phyloP scores from a whole-genome alignment of 1,139 yeast genomes.

The Suhomyces panamericanus region DNA sequence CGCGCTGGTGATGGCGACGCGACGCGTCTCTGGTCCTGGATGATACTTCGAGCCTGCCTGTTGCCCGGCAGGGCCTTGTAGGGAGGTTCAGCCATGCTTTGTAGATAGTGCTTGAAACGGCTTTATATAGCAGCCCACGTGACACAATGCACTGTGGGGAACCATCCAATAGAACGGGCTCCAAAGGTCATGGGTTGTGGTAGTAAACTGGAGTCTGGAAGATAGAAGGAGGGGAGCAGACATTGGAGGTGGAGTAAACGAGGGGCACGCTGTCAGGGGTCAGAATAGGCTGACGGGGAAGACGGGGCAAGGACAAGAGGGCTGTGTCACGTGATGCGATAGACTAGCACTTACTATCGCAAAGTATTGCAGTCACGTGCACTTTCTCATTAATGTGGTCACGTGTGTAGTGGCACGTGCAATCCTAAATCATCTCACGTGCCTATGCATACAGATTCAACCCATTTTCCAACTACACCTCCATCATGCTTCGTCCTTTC shows the following conservation, averaged over 20 bases:
- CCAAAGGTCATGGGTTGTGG: neutral
- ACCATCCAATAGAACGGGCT: neutral
- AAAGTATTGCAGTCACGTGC: too few species aligned
- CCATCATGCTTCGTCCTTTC: slow-evolving; percentile 22
- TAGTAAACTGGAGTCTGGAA: too few species aligned
- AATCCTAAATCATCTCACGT: too few species aligned
- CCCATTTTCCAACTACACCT: neutral
- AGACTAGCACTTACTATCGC: too few species aligned
- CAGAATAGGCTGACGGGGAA: too few species aligned
- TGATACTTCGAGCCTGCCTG: slow-evolving; percentile 1
- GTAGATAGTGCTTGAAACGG: neutral
- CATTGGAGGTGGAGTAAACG: neutral
- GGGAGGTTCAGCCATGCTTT: slow-evolving; percentile 6
- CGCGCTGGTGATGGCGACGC: slow-evolving; percentile 36
- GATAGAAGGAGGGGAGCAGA: neutral
- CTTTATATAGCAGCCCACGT: slow-evolving; percentile 1
- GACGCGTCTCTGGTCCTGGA: slow-evolving; percentile 15
- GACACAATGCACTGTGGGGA: neutral
- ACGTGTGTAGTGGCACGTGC: too few species aligned
- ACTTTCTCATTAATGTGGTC: neutral
- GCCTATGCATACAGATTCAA: too few species aligned
- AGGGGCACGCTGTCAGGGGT: neutral
- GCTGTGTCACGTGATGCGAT: too few species aligned
- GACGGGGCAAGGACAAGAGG: too few species aligned
- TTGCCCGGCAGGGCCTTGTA: slow-evolving; percentile 7